Percentiles rank a stretch among this genome's conserved stretches.
Conservation (phyloP, 345 rosid genomes). For the Gossypium thurberi region DNA sequence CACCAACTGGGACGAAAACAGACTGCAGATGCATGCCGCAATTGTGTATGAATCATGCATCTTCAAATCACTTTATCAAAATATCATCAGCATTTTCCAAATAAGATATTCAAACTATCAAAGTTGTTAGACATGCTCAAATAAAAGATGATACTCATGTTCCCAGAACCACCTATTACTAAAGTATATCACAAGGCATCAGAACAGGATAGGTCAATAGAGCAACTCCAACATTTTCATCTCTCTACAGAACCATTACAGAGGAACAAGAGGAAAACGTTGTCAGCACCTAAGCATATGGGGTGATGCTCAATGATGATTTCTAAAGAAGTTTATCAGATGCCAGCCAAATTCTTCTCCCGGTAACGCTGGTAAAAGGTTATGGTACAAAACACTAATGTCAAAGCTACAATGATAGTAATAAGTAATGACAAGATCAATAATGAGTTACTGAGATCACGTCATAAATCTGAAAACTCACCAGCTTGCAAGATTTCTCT, state of each 20-base stretch:
- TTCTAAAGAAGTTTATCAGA: neutral
- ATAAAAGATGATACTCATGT: neutral
- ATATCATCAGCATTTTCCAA: constrained; percentile 7
- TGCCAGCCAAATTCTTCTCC: neutral
- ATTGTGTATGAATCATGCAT: constrained; percentile 32
- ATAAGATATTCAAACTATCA: neutral
- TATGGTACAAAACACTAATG: neutral
- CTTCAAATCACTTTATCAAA: constrained; percentile 19
- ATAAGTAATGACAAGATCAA: neutral
- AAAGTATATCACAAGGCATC: constrained; percentile 89
- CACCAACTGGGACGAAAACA: constrained; percentile 92
- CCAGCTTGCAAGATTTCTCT: constrained; percentile 89
- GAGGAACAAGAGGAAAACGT: neutral
- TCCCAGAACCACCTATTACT: constrained; percentile 61
- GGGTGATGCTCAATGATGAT: neutral
- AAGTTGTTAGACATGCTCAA: neutral
- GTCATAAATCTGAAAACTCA: constrained; percentile 31
- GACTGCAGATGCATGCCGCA: constrained; percentile 57
- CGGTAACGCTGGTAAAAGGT: neutral
- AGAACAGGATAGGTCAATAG: constrained; percentile 83
- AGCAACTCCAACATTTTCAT: constrained; percentile 72
- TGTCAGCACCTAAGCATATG: neutral
- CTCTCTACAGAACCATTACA: constrained; percentile 42
- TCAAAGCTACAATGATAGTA: neutral
- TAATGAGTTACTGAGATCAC: neutral